Percentiles rank a stretch among this genome's conserved stretches.
These are phyloP conservation scores for Postia placenta DNA, from an alignment of 768 basidiomycete species.

Conservation along the genomic window DNA sequence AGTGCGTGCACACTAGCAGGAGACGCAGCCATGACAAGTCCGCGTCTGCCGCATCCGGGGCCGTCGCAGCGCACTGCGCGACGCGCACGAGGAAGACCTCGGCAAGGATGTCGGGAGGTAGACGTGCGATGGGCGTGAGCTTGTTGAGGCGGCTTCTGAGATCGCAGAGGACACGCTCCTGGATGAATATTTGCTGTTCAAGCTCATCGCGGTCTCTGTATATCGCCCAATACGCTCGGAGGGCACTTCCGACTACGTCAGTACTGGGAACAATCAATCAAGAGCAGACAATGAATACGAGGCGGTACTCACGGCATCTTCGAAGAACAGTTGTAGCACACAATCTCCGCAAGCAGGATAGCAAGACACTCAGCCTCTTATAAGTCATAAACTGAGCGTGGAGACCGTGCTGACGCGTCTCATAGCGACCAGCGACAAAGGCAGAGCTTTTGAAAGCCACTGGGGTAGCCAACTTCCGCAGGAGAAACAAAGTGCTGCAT, in stretches of 20 bases:
- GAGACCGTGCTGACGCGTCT: background rate
- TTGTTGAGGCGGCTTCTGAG: background rate
- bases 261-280: background rate
- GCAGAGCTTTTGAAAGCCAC: background rate
- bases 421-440: background rate
- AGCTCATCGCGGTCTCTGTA: background rate
- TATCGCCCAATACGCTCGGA: background rate
- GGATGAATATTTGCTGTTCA: background rate
- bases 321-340: background rate
- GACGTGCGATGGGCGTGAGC: background rate
- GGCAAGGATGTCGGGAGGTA: background rate
- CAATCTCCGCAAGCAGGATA: background rate
- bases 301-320: background rate
- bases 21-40: background rate
- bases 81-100: background rate
- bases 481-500: background rate
- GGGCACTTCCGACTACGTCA: background rate
- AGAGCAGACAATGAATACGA: background rate
- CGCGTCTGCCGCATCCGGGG: background rate
- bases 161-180: background rate
- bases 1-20: background rate
- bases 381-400: background rate
- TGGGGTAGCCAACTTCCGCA: background rate
- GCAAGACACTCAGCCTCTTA: background rate
- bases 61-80: background rate